Base-by-base conservation (phyloP, 2,329 filamentous ascomycete genomes). In the Didymella pomorum region DNA sequence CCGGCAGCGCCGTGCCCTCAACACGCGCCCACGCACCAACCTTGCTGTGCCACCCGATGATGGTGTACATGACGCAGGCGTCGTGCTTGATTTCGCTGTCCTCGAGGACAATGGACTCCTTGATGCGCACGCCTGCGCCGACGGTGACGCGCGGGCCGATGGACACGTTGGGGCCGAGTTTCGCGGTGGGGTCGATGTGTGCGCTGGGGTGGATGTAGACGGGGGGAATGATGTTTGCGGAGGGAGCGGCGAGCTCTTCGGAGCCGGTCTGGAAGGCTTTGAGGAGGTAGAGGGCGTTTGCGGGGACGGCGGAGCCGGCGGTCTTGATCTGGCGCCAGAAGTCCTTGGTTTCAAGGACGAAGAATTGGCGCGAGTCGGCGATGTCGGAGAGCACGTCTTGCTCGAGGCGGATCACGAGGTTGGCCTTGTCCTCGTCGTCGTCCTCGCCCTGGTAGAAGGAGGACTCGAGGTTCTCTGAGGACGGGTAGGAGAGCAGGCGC, bases 311-410 rank as follows among this genome's bases (percentile, higher is more conserved):
- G 6, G 94, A 98, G 60, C 95, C 95, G 60, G 95, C 95, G 1
- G 95, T 97, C 86, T 99, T 99, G 86, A 99, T 98, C 84, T 99
- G 95, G 70, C 95, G 92, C 95, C 95, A 99, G 80, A 99, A 99
- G 78, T 98, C 95, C 82, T 96, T 96, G 66, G 94, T 98, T 83
- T 99, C 95, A 78, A 97, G 91, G 29, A 98, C 95, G 80, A 93
- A 98, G 83, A 99, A 99, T 78, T 95, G 92, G 81, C 96, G 95
- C 86, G 87, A 97, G 80, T 98, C 95, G 61, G 95, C 94, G 72
- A 98, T 88, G 73, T 98, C 94, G 50, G 93, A 90, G 59, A 99
- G 86, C 51, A 98, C 97, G 76, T 99, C 95, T 81, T 98, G 95
- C 82, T 99, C 95, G 56, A 99, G 86, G 52, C 95, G 91, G 68